Percentiles rank a stretch among this genome's conserved stretches.
phyloP scores from a whole-genome alignment of 2,329 filamentous ascomycete species.

The Colletotrichum ledebouriae region DNA sequence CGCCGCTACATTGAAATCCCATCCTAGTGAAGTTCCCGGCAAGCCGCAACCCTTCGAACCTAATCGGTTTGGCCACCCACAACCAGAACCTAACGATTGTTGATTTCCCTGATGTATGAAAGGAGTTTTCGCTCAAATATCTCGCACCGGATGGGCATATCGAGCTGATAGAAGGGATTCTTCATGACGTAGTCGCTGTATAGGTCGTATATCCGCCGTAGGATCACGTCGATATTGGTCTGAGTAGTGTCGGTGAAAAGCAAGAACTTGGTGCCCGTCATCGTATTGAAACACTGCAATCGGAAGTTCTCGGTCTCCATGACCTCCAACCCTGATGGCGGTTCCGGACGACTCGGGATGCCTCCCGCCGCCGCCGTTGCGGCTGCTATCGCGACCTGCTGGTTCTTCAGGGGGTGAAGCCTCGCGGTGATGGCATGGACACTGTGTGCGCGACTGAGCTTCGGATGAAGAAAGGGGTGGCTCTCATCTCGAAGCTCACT shows the following conservation, averaged over 20 bases:
- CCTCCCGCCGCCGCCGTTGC: conserved; percentile 46
- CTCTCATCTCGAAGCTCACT: conserved; percentile 62
- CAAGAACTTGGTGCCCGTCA: conserved; percentile 95
- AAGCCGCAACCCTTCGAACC: background rate
- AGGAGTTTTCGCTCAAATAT: conserved; percentile 90
- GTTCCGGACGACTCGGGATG: conserved; percentile 67
- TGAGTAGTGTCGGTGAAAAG: conserved; percentile 93
- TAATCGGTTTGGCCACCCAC: background rate
- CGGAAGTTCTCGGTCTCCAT: conserved; percentile 95
- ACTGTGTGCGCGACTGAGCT: conserved; percentile 53
- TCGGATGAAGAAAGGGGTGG: conserved; percentile 43
- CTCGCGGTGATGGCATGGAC: conserved; percentile 78
- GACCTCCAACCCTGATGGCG: conserved; percentile 86
- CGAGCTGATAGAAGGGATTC: conserved; percentile 97
- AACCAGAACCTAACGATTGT: conserved; percentile 61
- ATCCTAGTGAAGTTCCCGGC: background rate
- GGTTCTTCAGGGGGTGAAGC: conserved; percentile 67
- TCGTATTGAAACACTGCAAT: conserved; percentile 93
- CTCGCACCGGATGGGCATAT: conserved; percentile 97
- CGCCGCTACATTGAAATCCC: conserved; percentile 28
- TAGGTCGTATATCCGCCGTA: conserved; percentile 90
- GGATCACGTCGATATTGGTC: conserved; percentile 86
- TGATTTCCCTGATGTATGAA: conserved; percentile 82
- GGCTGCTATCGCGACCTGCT: conserved; percentile 53
- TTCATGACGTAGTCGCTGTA: conserved; percentile 99